These are phyloP conservation scores for Leccinellum rugosiceps DNA, from an alignment of 768 basidiomycete genomes.

Conservation along the genomic window DNA sequence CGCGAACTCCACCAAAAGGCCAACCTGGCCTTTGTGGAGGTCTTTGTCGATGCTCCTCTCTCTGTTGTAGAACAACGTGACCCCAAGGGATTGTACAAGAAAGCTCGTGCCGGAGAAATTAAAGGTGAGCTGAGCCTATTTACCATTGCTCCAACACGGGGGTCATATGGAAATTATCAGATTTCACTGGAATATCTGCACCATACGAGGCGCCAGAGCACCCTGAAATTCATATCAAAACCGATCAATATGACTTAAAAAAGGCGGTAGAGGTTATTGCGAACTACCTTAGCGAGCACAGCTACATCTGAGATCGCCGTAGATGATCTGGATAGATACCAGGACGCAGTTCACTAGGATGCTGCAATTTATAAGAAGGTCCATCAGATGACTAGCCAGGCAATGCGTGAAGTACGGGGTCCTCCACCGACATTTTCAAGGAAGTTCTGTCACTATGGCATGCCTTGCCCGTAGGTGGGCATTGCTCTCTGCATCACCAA, in stretches of 20 bases:
- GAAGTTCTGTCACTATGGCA: slow-evolving; percentile 17
- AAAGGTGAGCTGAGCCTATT: slow-evolving; percentile 59
- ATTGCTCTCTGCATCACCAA: slow-evolving; percentile 7
- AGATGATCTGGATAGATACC: slow-evolving; percentile 17
- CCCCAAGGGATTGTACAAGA: slow-evolving; percentile 97
- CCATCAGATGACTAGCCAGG: slow-evolving; percentile 18
- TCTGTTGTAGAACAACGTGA: slow-evolving; percentile 86
- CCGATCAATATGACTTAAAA: slow-evolving; percentile 72
- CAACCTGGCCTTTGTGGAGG: slow-evolving; percentile 84
- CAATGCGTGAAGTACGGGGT: slow-evolving; percentile 3
- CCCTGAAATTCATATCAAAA: slow-evolving; percentile 92
- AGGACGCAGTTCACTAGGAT: slow-evolving; percentile 9
- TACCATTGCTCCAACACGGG: neutral
- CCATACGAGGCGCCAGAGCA: slow-evolving; percentile 87
- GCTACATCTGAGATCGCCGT: slow-evolving; percentile 43
- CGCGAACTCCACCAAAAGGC: slow-evolving; percentile 76
- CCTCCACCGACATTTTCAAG: slow-evolving; percentile 8
- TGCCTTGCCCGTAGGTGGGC: slow-evolving; percentile 9
- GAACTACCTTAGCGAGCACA: slow-evolving; percentile 70
- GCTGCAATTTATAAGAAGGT: slow-evolving; percentile 10
- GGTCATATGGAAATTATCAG: slow-evolving; percentile 41
- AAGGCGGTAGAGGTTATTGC: slow-evolving; percentile 77
- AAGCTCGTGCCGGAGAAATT: slow-evolving; percentile 92
- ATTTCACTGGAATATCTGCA: slow-evolving; percentile 97
- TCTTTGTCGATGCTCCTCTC: slow-evolving; percentile 92